These are phyloP conservation scores for Chytridium lagenaria DNA, from an alignment of 371 early-diverging fungal species.

Conservation along the genomic window DNA sequence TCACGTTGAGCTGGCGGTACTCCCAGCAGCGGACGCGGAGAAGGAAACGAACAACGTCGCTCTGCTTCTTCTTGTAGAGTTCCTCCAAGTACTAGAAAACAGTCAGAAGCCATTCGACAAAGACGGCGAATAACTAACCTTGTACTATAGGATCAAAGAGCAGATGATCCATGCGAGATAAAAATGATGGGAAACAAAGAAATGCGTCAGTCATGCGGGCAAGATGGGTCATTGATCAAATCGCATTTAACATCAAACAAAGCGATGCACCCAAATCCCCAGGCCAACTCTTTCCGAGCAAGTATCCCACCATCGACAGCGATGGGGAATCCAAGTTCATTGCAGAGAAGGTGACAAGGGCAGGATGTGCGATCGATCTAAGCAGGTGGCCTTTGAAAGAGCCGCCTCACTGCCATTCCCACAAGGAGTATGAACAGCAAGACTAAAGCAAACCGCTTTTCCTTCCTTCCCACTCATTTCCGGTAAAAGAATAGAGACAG, in stretches of 20 bases:
- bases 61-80: slow-evolving; percentile 98
- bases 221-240: neutral
- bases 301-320: neutral
- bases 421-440: no score
- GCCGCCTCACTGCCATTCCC: neutral
- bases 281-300: neutral
- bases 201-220: neutral
- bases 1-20: slow-evolving; percentile 95
- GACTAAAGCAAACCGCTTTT: no score
- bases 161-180: neutral
- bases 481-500: no score
- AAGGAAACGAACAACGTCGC: slow-evolving; percentile 98
- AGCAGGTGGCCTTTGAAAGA: neutral
- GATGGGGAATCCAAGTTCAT: neutral
- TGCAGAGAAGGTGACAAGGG: neutral
- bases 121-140: neutral
- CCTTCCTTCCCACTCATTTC: neutral
- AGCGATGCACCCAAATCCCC: no score
- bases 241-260: no score
- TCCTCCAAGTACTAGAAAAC: slow-evolving; percentile 88
- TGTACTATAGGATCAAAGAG: neutral
- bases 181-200: neutral
- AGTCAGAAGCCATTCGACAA: neutral
- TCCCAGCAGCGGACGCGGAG: slow-evolving; percentile 98
- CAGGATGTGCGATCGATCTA: neutral